Conservation (phyloP, 2,329 filamentous ascomycete species). For the Cladosporium sp. region DNA sequence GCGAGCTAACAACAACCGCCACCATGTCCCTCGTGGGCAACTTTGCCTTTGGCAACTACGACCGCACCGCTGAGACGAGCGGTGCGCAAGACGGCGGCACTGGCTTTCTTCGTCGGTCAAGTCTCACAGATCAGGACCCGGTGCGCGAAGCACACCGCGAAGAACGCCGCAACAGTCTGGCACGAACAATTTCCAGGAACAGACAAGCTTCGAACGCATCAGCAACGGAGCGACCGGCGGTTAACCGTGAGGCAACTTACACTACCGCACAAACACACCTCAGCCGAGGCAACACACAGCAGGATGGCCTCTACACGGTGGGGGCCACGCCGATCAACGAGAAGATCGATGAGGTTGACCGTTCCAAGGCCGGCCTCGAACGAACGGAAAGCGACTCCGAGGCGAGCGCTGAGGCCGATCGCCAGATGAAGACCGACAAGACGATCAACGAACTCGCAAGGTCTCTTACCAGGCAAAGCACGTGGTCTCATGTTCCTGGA, state of each 20-base stretch:
- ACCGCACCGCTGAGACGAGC: conserved; percentile 32
- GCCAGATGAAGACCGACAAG: conserved; percentile 23
- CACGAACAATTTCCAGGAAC: conserved; percentile 10
- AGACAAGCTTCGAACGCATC: background rate
- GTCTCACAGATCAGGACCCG: conserved; percentile 17
- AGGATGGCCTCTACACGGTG: conserved; percentile 15
- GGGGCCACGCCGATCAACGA: conserved; percentile 14
- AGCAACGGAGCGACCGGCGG: background rate
- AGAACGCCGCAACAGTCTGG: conserved; percentile 13
- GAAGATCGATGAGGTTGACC: conserved; percentile 10
- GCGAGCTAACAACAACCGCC: conserved; percentile 5
- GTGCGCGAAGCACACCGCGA: conserved; percentile 13
- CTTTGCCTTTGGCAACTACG: conserved; percentile 36
- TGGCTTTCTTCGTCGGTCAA: conserved; percentile 20
- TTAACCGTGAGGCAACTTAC: conserved; percentile 2
- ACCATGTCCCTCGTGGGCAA: conserved; percentile 40
- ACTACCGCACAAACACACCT: background rate
- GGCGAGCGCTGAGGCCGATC: conserved; percentile 18
- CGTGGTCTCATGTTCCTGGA: conserved; percentile 31
- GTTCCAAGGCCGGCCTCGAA: conserved; percentile 23
- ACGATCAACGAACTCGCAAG: conserved; percentile 38
- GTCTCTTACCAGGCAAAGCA: conserved; percentile 35
- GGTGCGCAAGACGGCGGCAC: conserved; percentile 32
- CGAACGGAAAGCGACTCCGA: conserved; percentile 16
- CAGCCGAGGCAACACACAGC: conserved; percentile 10